phyloP scores from a whole-genome alignment of 1,284 basidiomycete genomes.

The Trametes pubescens region DNA sequence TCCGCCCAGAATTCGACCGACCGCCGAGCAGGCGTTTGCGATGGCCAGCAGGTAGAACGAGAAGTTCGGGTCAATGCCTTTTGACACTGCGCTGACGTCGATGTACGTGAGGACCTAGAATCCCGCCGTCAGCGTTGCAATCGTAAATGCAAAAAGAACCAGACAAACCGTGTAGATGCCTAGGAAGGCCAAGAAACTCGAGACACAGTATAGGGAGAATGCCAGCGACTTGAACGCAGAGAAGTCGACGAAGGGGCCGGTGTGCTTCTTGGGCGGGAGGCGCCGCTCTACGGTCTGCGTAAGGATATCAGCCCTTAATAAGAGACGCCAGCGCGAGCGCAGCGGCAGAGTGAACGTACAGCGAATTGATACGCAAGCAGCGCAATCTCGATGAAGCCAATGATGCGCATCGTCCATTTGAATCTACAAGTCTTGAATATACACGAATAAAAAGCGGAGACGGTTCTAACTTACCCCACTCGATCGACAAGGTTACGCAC shows the following conservation, averaged over 20 bases:
- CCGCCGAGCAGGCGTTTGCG: constrained; percentile 51
- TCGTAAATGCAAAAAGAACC: not conserved
- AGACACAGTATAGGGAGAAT: constrained; percentile 53
- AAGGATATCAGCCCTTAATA: constrained; percentile 34
- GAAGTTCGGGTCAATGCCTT: constrained; percentile 47
- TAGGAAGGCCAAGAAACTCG: constrained; percentile 58
- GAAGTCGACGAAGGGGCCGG: constrained; percentile 60
- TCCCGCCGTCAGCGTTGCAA: not conserved
- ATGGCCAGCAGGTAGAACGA: constrained; percentile 57
- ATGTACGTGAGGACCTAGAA: constrained; percentile 57
- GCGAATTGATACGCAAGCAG: constrained; percentile 54
- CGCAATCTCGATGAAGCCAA: constrained; percentile 60
- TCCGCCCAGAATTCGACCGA: constrained; percentile 53
- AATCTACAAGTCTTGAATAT: constrained; percentile 48
- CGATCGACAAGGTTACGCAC: constrained; percentile 49
- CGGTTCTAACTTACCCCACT: constrained; percentile 43
- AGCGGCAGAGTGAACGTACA: constrained; percentile 35
- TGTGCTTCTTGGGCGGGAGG: constrained; percentile 55
- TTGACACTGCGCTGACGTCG: constrained; percentile 49
- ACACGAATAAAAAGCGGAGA: not conserved
- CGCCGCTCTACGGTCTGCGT: constrained; percentile 55
- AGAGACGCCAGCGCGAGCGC: constrained; percentile 10
- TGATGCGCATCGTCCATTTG: constrained; percentile 66
- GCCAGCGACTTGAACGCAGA: constrained; percentile 55
- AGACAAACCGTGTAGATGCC: constrained; percentile 61